Evolutionary conservation across 2,329 filamentous ascomycete genomes (phyloP), one percentile per base, ranked within the genome.

Genomic region (Ophiostoma sp.): DNA sequence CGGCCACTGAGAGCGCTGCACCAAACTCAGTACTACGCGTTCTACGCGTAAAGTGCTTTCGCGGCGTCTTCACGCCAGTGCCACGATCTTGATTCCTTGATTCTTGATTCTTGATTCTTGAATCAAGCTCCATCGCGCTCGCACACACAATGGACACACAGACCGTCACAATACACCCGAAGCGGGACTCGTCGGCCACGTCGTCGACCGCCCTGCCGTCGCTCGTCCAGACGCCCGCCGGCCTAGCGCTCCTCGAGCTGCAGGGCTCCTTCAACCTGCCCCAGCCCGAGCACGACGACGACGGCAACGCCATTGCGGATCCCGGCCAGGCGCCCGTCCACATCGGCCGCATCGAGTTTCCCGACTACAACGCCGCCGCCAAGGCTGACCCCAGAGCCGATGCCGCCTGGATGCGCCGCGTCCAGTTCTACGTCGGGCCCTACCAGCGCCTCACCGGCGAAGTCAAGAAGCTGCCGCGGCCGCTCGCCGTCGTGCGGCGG

Each of bases 371-470:
- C 66, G 78, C 85, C 8, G 65, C 55, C n/a, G 65, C 62, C 18
- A 79, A 84, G 41, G 74, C 75, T 68, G 81, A 81, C 63, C 44
- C 38, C 55, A 62, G n/a, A 14, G 9, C 12, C 11, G 27, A 27
- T 27, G 88, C 86, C 0, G 85, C 84, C 9, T 97, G 93, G 93
- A 96, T 94, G 91, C 96, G 93, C 79, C 84, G 87, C 47, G 92
- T 94, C 41, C 91, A 96, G 75, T 80, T 98, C 65, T 97, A 94
- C 76, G 85, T 98, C 4, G 95, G 94, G 5, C 86, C 89, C 75
- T 90, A 97, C 76, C 95, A 98, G 79, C 85, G 93, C 70, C 84
- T 98, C 75, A 91, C 88, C 0, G 95, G 95, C 3, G 93, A 98
- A 77, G 88, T 96, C 65, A 96, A 93, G 82, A 96, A 93, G 78